phyloP scores from a whole-genome alignment of 2,329 filamentous ascomycete species.

The Hypoxylon rubiginosum region DNA sequence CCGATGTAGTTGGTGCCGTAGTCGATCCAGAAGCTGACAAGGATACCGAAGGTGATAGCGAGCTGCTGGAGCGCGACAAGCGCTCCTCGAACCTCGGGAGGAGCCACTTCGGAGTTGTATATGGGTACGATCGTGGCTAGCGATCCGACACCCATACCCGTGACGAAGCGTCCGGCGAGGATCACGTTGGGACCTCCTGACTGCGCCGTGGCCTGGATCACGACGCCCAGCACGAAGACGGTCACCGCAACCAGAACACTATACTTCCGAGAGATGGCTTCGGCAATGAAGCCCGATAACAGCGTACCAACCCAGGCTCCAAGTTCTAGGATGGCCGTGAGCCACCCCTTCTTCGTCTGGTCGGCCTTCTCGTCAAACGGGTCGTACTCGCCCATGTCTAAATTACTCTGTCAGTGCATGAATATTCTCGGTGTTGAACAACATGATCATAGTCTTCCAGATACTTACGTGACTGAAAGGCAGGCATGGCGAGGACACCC shows the following conservation, averaged over 20 bases:
- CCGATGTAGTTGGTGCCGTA: conserved; percentile 77
- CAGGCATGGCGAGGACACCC: conserved; percentile 72
- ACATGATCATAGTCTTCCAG: not conserved
- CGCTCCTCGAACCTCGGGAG: conserved; percentile 58
- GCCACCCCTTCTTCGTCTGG: conserved; percentile 69
- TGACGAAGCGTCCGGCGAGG: conserved; percentile 79
- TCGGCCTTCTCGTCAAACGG: conserved; percentile 59
- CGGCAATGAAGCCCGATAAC: conserved; percentile 78
- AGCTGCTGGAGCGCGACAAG: conserved; percentile 65
- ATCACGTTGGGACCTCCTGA: conserved; percentile 70
- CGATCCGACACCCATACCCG: conserved; percentile 77
- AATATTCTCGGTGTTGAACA: not conserved
- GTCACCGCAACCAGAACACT: conserved; percentile 74
- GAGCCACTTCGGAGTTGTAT: conserved; percentile 62
- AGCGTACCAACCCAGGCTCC: conserved; percentile 83
- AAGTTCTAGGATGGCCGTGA: conserved; percentile 78
- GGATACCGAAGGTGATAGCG: conserved; percentile 71
- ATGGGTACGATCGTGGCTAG: conserved; percentile 76
- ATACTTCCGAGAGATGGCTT: conserved; percentile 76
- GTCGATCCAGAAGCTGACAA: conserved; percentile 75
- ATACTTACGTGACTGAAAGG: conserved; percentile 64
- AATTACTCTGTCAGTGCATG: conserved; percentile 15
- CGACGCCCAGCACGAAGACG: conserved; percentile 78
- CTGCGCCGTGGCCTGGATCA: conserved; percentile 75
- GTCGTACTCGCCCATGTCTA: conserved; percentile 70